Percentiles rank a stretch among this genome's conserved stretches.
Conservation (phyloP, 78 protist genomes). For the Tieghemostelium lacteum region DNA sequence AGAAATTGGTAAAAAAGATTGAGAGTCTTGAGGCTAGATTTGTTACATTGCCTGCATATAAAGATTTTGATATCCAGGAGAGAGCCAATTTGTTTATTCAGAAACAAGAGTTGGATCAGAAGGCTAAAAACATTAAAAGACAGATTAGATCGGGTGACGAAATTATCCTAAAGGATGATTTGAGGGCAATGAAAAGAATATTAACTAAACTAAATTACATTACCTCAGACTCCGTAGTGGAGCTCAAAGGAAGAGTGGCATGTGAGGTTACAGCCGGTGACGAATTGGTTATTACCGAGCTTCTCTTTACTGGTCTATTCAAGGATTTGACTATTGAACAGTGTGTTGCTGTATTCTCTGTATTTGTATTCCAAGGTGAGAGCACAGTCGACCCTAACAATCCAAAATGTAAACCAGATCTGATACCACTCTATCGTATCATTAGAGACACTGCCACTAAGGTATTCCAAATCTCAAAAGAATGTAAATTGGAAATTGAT, state of each 20-base stretch:
- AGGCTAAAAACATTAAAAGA: conserved; percentile 18
- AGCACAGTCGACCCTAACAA: not conserved
- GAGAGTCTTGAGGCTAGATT: conserved; percentile 76
- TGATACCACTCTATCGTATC: conserved; percentile 56
- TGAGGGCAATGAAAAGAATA: conserved; percentile 89
- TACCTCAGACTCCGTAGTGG: conserved; percentile 88
- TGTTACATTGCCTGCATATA: conserved; percentile 1
- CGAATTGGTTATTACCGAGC: conserved; percentile 94
- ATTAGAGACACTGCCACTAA: conserved; percentile 87
- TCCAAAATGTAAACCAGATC: conserved; percentile 67
- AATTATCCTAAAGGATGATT: conserved; percentile 87
- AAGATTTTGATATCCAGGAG: conserved; percentile 41
- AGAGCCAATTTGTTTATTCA: conserved; percentile 2
- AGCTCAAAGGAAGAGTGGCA: conserved; percentile 95
- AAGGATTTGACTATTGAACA: conserved; percentile 87
- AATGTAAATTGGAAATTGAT: conserved; percentile 85
- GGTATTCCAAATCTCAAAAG: conserved; percentile 86
- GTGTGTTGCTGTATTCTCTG: conserved; percentile 88
- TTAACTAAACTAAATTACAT: conserved; percentile 92
- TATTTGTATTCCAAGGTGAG: conserved; percentile 85
- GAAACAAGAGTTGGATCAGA: conserved; percentile 55
- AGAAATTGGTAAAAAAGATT: conserved; percentile 44
- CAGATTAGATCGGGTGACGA: conserved; percentile 65
- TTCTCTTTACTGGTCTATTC: conserved; percentile 95
- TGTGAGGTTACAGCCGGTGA: conserved; percentile 96